phyloP scores from a whole-genome alignment of 2,329 filamentous ascomycete genomes.

The Dothistroma septosporum region DNA sequence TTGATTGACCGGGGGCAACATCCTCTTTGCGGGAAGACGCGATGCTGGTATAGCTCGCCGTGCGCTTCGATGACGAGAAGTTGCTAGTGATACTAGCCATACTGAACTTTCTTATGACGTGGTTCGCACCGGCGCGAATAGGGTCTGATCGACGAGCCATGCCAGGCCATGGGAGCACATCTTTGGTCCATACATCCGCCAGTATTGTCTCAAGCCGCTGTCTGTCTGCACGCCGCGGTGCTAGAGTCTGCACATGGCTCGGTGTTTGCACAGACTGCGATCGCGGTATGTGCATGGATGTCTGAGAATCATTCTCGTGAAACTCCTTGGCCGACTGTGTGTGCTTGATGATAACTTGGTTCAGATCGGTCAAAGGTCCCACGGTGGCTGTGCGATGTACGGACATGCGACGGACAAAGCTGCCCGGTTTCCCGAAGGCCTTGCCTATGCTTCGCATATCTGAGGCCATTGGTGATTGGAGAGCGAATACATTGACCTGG shows the following conservation, averaged over 20 bases:
- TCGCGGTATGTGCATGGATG: constrained; percentile 60
- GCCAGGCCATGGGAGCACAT: constrained; percentile 75
- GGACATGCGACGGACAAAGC: constrained; percentile 63
- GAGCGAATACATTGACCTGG: constrained; percentile 44
- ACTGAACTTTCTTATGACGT: constrained; percentile 83
- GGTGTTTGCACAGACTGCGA: constrained; percentile 76
- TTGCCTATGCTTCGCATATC: constrained; percentile 70
- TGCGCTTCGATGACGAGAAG: constrained; percentile 70
- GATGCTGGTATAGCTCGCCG: constrained; percentile 53
- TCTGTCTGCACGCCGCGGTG: constrained; percentile 70
- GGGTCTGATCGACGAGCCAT: constrained; percentile 68
- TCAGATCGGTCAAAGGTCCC: constrained; percentile 62
- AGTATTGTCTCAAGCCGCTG: constrained; percentile 70
- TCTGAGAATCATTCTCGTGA: constrained; percentile 38
- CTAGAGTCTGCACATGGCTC: constrained; percentile 64
- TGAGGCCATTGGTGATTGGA: constrained; percentile 63
- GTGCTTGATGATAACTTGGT: constrained; percentile 81
- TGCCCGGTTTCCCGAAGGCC: constrained; percentile 68
- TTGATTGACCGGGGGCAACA: constrained; percentile 9
- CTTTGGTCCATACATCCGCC: constrained; percentile 77
- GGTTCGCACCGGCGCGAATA: constrained; percentile 73
- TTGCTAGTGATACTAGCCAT: constrained; percentile 73
- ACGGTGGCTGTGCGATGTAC: constrained; percentile 75
- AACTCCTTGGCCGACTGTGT: constrained; percentile 65
- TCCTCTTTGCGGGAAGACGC: constrained; percentile 32